Evolutionary conservation across 106 monocot genomes (phyloP).

Genomic region (Xerophyta viscosa): DNA sequence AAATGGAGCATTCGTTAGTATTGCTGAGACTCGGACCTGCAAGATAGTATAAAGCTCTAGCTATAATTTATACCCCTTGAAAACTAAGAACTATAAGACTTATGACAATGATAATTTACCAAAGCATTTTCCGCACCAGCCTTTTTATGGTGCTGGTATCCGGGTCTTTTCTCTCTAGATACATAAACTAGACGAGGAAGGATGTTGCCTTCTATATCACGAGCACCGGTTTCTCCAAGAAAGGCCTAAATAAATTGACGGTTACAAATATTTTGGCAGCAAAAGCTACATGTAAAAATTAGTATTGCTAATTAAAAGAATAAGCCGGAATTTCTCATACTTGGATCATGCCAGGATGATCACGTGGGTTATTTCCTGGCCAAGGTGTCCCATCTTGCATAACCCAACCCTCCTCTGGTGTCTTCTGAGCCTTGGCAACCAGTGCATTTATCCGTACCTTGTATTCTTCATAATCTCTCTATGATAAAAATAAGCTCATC

Average conservation of each 20-base stretch:
- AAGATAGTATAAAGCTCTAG: too few species aligned
- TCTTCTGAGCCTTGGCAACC: slow-evolving; percentile 96
- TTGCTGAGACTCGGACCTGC: slow-evolving; percentile 89
- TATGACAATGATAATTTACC: slow-evolving; percentile 27
- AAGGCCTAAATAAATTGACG: slow-evolving; percentile 50
- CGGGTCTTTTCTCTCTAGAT: slow-evolving; percentile 95
- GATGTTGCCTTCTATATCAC: slow-evolving; percentile 77
- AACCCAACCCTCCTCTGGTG: slow-evolving; percentile 93
- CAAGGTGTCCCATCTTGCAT: slow-evolving; percentile 98
- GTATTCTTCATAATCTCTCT: slow-evolving; percentile 99
- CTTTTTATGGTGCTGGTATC: slow-evolving; percentile 98
- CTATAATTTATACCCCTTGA: too few species aligned
- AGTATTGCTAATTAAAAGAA: too few species aligned
- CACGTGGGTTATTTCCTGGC: slow-evolving; percentile 98
- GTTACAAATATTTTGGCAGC: background rate
- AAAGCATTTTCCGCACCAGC: slow-evolving; percentile 98
- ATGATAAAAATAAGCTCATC: slow-evolving; percentile 3
- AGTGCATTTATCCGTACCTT: slow-evolving; percentile 96
- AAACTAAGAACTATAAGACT: too few species aligned
- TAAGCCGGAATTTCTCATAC: too few species aligned
- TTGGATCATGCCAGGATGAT: slow-evolving; percentile 99
- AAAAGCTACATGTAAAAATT: too few species aligned
- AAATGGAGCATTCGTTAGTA: slow-evolving; percentile 90
- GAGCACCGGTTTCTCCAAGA: slow-evolving; percentile 87
- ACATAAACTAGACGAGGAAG: slow-evolving; percentile 98